These are phyloP conservation scores for Apostasia ramifera DNA, from an alignment of 106 monocot species.

Conservation along the genomic window DNA sequence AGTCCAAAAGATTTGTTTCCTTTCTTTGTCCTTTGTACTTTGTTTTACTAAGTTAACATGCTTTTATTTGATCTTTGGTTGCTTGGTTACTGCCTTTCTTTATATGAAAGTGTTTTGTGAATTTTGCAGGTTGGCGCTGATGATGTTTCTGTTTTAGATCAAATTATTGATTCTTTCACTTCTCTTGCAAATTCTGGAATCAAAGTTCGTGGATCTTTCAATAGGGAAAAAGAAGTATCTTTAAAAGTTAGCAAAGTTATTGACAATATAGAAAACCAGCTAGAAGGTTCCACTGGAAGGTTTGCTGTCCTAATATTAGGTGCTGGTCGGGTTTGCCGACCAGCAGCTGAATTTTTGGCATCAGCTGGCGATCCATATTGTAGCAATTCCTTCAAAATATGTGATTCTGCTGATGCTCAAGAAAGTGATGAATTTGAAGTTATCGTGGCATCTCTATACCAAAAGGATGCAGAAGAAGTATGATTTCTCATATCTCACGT, in stretches of 20 bases:
- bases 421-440: conserved; percentile 46
- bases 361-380: conserved; percentile 28
- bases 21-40: neutral
- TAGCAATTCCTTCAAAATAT: conserved; percentile 11
- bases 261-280: conserved; percentile 20
- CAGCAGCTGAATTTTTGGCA: conserved; percentile 80
- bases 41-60: neutral
- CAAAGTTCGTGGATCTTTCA: conserved; percentile 17
- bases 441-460: conserved; percentile 85
- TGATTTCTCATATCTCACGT: neutral
- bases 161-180: conserved; percentile 71
- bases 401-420: conserved; percentile 12
- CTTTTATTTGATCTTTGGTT: neutral
- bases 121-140: conserved; percentile 70
- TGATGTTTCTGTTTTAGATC: conserved; percentile 44
- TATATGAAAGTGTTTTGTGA: neutral
- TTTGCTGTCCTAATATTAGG: conserved; percentile 74
- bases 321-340: conserved; percentile 85
- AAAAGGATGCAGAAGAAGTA: conserved; percentile 94
- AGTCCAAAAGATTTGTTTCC: neutral
- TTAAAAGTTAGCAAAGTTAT: conserved; percentile 50
- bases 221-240: conserved; percentile 40
- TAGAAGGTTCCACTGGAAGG: conserved; percentile 14
- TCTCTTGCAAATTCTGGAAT: conserved; percentile 37
- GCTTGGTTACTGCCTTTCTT: neutral